A percentile compares a stretch with the other conserved stretches of the same genome.
These are phyloP conservation scores for Annulohypoxylon moriforme DNA, from an alignment of 495 filamentous ascomycete genomes.

Conservation along the genomic window DNA sequence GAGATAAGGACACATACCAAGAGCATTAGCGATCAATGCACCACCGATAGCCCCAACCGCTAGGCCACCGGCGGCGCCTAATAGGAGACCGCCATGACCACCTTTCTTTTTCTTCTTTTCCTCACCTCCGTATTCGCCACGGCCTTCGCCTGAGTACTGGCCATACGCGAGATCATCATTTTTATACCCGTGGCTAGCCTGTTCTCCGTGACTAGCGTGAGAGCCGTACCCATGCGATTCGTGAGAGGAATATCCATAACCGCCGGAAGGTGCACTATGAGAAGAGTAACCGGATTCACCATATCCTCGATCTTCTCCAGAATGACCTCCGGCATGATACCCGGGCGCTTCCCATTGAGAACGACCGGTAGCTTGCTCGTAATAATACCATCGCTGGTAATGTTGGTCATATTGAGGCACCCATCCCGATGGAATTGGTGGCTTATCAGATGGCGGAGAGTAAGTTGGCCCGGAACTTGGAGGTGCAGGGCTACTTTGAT, in stretches of 20 bases:
- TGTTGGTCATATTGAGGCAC: conserved; percentile 67
- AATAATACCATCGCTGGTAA: conserved; percentile 69
- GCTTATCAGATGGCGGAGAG: conserved; percentile 57
- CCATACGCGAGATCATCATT: conserved; percentile 37
- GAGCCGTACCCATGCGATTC: conserved; percentile 32
- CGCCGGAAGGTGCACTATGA: conserved; percentile 19
- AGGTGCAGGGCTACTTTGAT: conserved; percentile 43
- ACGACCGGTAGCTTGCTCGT: conserved; percentile 68
- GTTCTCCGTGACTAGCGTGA: conserved; percentile 17
- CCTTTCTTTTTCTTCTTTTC: conserved; percentile 56
- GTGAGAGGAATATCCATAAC: conserved; percentile 34
- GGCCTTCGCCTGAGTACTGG: conserved; percentile 23
- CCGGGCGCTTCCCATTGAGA: conserved; percentile 70
- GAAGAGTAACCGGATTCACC: conserved; percentile 33
- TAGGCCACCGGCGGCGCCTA: conserved; percentile 65
- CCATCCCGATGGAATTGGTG: conserved; percentile 70
- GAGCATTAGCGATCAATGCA: conserved; percentile 65
- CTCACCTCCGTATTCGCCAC: conserved; percentile 49
- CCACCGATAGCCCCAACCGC: conserved; percentile 68
- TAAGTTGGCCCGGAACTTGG: conserved; percentile 51
- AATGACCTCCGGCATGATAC: conserved; percentile 23
- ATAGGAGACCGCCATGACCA: conserved; percentile 55
- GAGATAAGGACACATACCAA: conserved; percentile 58
- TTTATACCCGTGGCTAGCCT: conserved; percentile 13
- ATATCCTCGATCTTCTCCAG: conserved; percentile 33